Evolutionary conservation across 805 yeast species (phyloP), one percentile per base, ranked within the genome.

Genomic region (Zygoascus ofunaensis): DNA sequence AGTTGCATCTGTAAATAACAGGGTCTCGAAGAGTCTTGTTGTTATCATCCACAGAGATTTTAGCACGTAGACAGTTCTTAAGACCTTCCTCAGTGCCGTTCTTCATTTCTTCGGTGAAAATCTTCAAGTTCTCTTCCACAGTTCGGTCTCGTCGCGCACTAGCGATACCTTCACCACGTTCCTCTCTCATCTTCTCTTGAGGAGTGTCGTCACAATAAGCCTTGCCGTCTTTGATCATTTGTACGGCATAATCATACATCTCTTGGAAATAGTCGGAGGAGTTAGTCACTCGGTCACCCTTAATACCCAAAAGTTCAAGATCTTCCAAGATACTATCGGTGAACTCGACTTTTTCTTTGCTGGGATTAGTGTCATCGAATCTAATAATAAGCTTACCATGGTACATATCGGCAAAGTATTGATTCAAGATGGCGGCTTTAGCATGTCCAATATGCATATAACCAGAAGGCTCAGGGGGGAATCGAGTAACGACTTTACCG

Each of bases 391-490:
- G 77, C 69, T 92, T 92, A 64, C 99, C 99, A 60, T 92, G 83
- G 74, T 90, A 92, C 61, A 78, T 82, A 57, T 86, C 81, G 40
- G 99, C 98, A 70, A 92, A 90, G 71, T 89, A 90, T 68, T 92
- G 92, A 71, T 92, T 92, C 63, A 92, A 76, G 47, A 92, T 74
- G 44, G 99, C 99, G 50, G 98, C 98, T 69, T 92, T 92, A 49
- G 95, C 98, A 63, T 92, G 99, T 55, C 99, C 99, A 68, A 92
- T 92, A 69, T 92, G 99, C 68, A 92, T 76, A 68, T 89, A 92
- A 70, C 99, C 99, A 69, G 95, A 85, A 49, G 99, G 99, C 72
- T 92, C 99, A 53, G 99, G 99, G 42, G 95, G 98, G 79, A 92
- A 92, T 70, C 99, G 83, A 44, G 98, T 94, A 44, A 94, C 97